Base-by-base conservation (phyloP, 768 basidiomycete species). In the Mycena floridula region DNA sequence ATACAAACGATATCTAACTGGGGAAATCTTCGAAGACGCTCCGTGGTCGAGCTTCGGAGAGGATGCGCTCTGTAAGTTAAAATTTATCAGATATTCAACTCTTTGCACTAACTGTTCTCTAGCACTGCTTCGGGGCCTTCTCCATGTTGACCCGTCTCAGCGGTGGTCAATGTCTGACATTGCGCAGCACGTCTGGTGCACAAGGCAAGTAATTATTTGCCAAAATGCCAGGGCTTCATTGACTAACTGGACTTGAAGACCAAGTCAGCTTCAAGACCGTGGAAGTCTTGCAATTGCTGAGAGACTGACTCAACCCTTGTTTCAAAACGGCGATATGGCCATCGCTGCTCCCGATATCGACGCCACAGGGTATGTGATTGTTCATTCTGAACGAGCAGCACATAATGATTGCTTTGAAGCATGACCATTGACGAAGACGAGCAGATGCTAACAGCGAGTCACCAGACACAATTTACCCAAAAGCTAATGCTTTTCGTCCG, bases 401-500 rank as follows among this genome's bases (percentile, higher is more conserved):
- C 20, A 11, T 46, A 27, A 21, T 48, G 41, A 38, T 26, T 9
- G 15, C 23, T 38, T 32, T 25, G 40, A 63, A 58, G 45, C n/a
- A 59, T 65, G 27, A 78, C 80, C 46, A 64, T 59, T 5, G 83
- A 89, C 44, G 79, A 68, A 12, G 82, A 85, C 52, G 61, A 72
- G 35, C 64, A 74, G 49, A 85, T 86, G 81, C 60, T 71, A 21
- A 70, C 81, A 3, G 73, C 70, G 3, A 67, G 70, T 7, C 69
- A 70, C 40, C 66, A 68, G 32, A 80, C 85, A 0, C 86, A 89
- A 53, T 93, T 93, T 60, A 88, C 88, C 0, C 85, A 88, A 53
- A 70, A 80, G 0, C 70, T 93, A 15, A 75, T 88, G 68, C 74
- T 92, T 42, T 92, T 91, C 68, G 89, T 91, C 53, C 46, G 85